Conservation (phyloP, 2,329 filamentous ascomycete genomes). For the Penicillium sp. region DNA sequence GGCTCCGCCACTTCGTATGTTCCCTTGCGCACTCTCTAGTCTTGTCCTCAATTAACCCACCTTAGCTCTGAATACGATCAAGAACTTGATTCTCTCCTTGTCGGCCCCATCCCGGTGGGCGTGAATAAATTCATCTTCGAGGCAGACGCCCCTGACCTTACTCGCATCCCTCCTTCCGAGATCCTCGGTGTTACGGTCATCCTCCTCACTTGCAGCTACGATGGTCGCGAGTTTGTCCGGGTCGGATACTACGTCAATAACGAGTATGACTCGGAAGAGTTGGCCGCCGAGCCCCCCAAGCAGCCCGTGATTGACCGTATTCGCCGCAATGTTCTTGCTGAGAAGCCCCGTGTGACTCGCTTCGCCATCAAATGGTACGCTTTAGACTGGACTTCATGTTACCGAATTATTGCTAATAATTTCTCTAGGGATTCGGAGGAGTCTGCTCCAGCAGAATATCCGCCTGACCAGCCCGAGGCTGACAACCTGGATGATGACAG, state of each 20-base stretch:
- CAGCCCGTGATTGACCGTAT: constrained; percentile 93
- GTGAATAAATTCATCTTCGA: constrained; percentile 99
- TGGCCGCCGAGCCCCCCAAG: constrained; percentile 79
- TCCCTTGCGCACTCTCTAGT: constrained; percentile 4
- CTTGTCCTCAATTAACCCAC: neutral
- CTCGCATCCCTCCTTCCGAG: constrained; percentile 87
- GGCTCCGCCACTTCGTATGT: constrained; percentile 93
- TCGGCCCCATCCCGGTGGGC: constrained; percentile 93
- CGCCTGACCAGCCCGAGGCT: constrained; percentile 94
- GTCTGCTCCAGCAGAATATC: constrained; percentile 89
- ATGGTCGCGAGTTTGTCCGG: constrained; percentile 91
- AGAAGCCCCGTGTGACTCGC: constrained; percentile 94
- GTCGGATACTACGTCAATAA: constrained; percentile 99
- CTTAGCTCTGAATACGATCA: constrained; percentile 89
- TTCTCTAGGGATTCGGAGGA: constrained; percentile 84
- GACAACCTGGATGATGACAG: constrained; percentile 77
- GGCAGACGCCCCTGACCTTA: constrained; percentile 84
- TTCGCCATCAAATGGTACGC: constrained; percentile 96
- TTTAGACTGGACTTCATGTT: neutral
- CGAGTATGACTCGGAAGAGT: constrained; percentile 89
- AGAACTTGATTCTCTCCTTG: constrained; percentile 92
- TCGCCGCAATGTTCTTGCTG: constrained; percentile 82
- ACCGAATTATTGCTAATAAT: constrained; percentile 2
- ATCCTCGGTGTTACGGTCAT: constrained; percentile 96
- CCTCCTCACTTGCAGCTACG: constrained; percentile 91